These are phyloP conservation scores for Arthrobotrys pseudoclavata DNA, from an alignment of 2,329 filamentous ascomycete species.

Conservation along the genomic window DNA sequence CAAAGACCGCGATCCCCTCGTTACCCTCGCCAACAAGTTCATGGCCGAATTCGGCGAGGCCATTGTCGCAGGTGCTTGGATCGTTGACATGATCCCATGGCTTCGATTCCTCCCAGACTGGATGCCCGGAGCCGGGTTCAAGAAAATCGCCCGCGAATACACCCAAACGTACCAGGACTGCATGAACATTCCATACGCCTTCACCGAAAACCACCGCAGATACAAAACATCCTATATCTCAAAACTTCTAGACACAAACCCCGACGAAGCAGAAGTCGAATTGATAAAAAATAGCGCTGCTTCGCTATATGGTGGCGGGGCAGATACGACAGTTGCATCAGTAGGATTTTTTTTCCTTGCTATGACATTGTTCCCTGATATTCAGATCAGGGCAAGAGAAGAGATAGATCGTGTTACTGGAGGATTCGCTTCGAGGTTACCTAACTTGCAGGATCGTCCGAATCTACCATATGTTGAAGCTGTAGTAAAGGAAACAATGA, in stretches of 20 bases:
- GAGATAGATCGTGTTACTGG: slow-evolving; percentile 73
- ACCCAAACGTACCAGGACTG: slow-evolving; percentile 37
- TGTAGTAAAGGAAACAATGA: slow-evolving; percentile 73
- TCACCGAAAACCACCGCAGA: slow-evolving; percentile 67
- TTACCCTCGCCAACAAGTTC: slow-evolving; percentile 65
- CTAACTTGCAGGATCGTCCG: slow-evolving; percentile 70
- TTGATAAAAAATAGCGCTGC: slow-evolving; percentile 68
- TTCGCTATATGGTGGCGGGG: slow-evolving; percentile 68
- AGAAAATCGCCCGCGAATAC: slow-evolving; percentile 60
- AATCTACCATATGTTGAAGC: slow-evolving; percentile 71
- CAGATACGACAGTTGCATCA: slow-evolving; percentile 67
- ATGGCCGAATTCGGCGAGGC: slow-evolving; percentile 65
- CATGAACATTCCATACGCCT: slow-evolving; percentile 63
- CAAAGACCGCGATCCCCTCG: slow-evolving; percentile 65
- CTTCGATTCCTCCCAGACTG: slow-evolving; percentile 64
- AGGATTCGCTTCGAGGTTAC: slow-evolving; percentile 69
- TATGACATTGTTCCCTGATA: slow-evolving; percentile 71
- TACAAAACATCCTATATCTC: slow-evolving; percentile 64
- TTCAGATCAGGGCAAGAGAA: slow-evolving; percentile 71
- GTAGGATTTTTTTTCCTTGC: slow-evolving; percentile 65
- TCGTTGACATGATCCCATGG: slow-evolving; percentile 65
- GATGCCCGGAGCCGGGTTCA: slow-evolving; percentile 63
- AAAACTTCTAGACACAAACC: slow-evolving; percentile 68
- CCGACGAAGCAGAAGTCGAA: slow-evolving; percentile 66
- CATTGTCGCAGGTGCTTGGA: slow-evolving; percentile 66